phyloP scores from a whole-genome alignment of 2,329 filamentous ascomycete genomes.

The Aspergillus niger region DNA sequence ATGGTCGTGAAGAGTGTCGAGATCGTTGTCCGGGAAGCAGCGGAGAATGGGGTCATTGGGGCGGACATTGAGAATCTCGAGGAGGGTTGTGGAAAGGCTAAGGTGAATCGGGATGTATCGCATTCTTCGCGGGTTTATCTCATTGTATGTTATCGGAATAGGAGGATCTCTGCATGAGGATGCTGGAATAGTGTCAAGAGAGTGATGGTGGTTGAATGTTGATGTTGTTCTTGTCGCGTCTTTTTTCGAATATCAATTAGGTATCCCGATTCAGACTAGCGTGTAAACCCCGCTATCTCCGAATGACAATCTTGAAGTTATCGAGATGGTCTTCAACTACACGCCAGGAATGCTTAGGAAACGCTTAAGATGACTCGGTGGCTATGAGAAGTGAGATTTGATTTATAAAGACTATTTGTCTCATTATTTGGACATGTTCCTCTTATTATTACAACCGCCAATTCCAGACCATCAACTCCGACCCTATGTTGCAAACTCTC shows the following conservation, averaged over 20 bases:
- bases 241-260: neutral
- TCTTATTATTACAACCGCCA: neutral
- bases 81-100: constrained; percentile 27
- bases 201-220: neutral
- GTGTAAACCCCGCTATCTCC: too few species aligned
- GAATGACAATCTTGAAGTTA: too few species aligned
- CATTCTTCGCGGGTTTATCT: neutral
- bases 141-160: constrained; percentile 9
- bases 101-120: constrained; percentile 19
- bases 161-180: neutral
- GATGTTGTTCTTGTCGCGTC: neutral
- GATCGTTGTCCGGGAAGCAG: constrained; percentile 29
- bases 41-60: constrained; percentile 40
- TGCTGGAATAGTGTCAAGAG: neutral
- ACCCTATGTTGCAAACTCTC: constrained; percentile 5
- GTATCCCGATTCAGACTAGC: too few species aligned
- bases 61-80: constrained; percentile 30
- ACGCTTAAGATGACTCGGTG: too few species aligned
- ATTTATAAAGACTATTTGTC: too few species aligned
- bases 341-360: too few species aligned
- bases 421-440: too few species aligned
- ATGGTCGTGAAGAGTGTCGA: constrained; percentile 21
- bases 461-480: neutral
- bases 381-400: too few species aligned
- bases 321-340: neutral